Evolutionary conservation across 148 eudicot genomes (phyloP).

Genomic region (Selenicereus undatus): DNA sequence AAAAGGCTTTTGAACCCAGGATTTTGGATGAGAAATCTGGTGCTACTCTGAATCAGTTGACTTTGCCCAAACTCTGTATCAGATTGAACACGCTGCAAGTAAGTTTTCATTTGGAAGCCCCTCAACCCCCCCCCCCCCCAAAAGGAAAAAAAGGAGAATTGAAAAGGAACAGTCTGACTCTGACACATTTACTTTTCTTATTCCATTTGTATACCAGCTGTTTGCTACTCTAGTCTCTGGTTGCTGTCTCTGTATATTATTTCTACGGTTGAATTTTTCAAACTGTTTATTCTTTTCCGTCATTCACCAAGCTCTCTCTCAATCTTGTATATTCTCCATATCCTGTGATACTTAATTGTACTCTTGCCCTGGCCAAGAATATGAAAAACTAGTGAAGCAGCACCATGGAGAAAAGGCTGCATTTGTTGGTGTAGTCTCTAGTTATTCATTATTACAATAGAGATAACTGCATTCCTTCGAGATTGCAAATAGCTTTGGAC

Average conservation of each 20-base stretch:
- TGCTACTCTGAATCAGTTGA: slow-evolving; percentile 44
- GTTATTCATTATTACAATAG: neutral
- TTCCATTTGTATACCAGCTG: neutral
- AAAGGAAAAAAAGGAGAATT: neutral
- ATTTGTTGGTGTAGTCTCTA: no score
- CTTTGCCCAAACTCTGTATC: slow-evolving; percentile 70
- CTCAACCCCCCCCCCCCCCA: neutral
- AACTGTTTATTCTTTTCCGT: neutral
- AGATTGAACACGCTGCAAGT: slow-evolving; percentile 87
- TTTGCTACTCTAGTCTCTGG: neutral
- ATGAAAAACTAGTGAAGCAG: neutral
- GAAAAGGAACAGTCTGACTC: neutral
- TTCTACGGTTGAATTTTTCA: neutral
- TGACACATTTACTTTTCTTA: neutral
- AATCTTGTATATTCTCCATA: neutral
- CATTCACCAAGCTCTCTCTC: neutral
- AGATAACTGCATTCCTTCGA: neutral
- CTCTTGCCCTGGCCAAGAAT: neutral
- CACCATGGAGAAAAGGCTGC: no score
- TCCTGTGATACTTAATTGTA: neutral
- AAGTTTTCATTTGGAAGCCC: slow-evolving; percentile 27
- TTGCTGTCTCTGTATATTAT: neutral
- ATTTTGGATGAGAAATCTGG: slow-evolving; percentile 54
- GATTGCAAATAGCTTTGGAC: neutral
- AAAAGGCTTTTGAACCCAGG: slow-evolving; percentile 45